Conservation (phyloP, 192 early-diverging fungal genomes). For the Ramicandelaber brevisporus region DNA sequence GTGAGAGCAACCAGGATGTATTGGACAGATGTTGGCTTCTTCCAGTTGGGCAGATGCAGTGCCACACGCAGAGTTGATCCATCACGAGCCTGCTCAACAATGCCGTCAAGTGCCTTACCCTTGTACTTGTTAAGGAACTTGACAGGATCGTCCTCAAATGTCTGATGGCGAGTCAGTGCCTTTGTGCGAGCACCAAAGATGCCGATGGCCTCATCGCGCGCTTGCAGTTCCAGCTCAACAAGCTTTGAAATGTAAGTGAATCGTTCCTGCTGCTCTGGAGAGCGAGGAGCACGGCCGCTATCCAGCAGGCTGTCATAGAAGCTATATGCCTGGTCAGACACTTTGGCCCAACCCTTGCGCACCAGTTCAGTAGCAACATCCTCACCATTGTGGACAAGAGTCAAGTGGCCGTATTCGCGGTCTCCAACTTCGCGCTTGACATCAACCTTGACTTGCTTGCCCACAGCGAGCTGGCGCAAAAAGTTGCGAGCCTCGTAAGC, state of each 20-base stretch:
- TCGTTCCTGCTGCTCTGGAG: slow-evolving; percentile 11
- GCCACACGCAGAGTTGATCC: slow-evolving; percentile 58
- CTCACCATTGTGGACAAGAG: slow-evolving; percentile 14
- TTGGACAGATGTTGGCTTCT: slow-evolving; percentile 36
- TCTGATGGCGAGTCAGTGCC: slow-evolving; percentile 11
- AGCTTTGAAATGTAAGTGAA: slow-evolving; percentile 14
- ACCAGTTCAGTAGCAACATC: slow-evolving; percentile 31
- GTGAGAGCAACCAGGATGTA: slow-evolving; percentile 42
- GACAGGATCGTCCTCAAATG: slow-evolving; percentile 33
- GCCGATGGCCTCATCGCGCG: slow-evolving; percentile 39
- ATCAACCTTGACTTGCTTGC: slow-evolving; percentile 64
- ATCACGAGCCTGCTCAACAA: slow-evolving; percentile 90
- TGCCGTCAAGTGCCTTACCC: slow-evolving; percentile 54
- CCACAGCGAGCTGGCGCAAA: slow-evolving; percentile 60
- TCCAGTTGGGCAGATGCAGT: slow-evolving; percentile 25
- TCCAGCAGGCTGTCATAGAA: no score
- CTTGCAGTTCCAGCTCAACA: slow-evolving; percentile 38
- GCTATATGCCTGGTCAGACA: slow-evolving; percentile 31
- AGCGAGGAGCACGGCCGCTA: slow-evolving; percentile 10
- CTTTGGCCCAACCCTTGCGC: slow-evolving; percentile 65
- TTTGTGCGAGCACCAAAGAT: slow-evolving; percentile 39
- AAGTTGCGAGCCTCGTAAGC: slow-evolving; percentile 76
- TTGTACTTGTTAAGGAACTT: slow-evolving; percentile 54
- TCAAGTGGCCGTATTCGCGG: slow-evolving; percentile 40
- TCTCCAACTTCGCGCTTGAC: slow-evolving; percentile 20